Evolutionary conservation across 768 basidiomycete genomes (phyloP).

Genomic region (Boletus bicolor): DNA sequence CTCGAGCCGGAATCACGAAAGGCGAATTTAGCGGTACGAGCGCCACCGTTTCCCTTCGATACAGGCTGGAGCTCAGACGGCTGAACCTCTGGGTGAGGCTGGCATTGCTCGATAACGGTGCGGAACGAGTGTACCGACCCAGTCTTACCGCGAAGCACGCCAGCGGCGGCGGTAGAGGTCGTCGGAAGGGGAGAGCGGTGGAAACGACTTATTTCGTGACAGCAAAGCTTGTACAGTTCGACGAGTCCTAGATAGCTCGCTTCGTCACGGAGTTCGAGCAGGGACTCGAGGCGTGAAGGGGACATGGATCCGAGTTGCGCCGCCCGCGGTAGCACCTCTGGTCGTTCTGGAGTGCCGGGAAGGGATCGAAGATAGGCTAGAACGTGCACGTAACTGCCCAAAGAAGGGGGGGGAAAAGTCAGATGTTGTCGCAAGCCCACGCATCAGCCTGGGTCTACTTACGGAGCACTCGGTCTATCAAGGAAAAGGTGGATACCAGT

Average conservation of each 20-base stretch:
- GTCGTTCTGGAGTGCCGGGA: slow-evolving; percentile 40
- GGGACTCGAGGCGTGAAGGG: slow-evolving; percentile 52
- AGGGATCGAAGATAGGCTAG: slow-evolving; percentile 68
- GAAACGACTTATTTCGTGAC: slow-evolving; percentile 58
- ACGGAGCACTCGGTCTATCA: slow-evolving; percentile 79
- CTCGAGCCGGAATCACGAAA: slow-evolving; percentile 6
- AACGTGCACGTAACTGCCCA: slow-evolving; percentile 63
- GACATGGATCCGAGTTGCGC: slow-evolving; percentile 47
- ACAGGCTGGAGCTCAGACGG: slow-evolving; percentile 4
- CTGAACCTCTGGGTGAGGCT: slow-evolving; percentile 24
- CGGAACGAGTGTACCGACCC: slow-evolving; percentile 59
- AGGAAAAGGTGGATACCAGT: slow-evolving; percentile 67
- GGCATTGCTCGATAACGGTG: slow-evolving; percentile 55
- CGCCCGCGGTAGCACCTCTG: slow-evolving; percentile 57
- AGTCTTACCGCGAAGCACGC: slow-evolving; percentile 38
- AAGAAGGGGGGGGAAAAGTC: background rate
- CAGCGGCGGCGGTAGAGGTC: slow-evolving; percentile 35
- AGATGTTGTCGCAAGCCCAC: background rate
- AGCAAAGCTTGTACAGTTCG: slow-evolving; percentile 61
- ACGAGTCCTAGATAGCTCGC: slow-evolving; percentile 71
- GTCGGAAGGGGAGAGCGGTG: slow-evolving; percentile 37
- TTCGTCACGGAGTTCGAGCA: slow-evolving; percentile 78
- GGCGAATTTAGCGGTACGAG: background rate
- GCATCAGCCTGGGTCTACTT: slow-evolving; percentile 32
- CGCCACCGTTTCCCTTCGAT: background rate